Conservation (phyloP, 305 asterid species). For the Caryopteris hybrid region DNA sequence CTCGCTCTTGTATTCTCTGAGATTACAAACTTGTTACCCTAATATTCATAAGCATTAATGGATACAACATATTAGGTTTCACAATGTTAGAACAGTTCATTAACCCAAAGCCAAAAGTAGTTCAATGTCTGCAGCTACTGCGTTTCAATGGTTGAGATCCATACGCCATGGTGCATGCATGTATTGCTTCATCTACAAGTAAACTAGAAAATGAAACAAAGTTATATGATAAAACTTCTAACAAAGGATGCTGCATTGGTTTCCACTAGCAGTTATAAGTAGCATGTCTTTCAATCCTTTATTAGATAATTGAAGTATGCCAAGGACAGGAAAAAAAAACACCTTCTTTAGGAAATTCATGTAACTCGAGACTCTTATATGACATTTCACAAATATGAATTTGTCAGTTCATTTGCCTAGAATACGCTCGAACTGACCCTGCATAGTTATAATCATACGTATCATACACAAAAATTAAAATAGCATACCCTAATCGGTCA, state of each 20-base stretch:
- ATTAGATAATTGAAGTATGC: background rate
- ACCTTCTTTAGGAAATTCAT: no score
- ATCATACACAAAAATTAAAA: background rate
- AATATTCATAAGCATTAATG: background rate
- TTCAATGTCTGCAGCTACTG: background rate
- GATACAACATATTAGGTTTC: background rate
- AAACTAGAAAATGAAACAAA: background rate
- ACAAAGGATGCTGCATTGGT: background rate
- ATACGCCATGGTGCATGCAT: no score
- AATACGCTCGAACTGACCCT: background rate
- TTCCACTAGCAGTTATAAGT: background rate
- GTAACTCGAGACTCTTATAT: no score
- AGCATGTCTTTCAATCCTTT: background rate
- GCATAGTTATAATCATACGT: background rate
- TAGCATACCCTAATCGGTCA: conserved; percentile 66
- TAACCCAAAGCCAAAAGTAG: background rate
- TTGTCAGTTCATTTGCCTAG: background rate
- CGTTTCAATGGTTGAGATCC: background rate
- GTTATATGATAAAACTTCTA: background rate
- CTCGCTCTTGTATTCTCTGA: background rate
- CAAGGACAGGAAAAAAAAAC: no score
- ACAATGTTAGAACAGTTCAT: background rate
- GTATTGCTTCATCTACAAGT: background rate
- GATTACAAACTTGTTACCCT: background rate
- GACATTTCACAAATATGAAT: no score